Percentiles rank a stretch among this genome's conserved stretches.
Evolutionary conservation across 371 early-diverging fungal genomes (phyloP).

Genomic region (Entomophthora muscae): DNA sequence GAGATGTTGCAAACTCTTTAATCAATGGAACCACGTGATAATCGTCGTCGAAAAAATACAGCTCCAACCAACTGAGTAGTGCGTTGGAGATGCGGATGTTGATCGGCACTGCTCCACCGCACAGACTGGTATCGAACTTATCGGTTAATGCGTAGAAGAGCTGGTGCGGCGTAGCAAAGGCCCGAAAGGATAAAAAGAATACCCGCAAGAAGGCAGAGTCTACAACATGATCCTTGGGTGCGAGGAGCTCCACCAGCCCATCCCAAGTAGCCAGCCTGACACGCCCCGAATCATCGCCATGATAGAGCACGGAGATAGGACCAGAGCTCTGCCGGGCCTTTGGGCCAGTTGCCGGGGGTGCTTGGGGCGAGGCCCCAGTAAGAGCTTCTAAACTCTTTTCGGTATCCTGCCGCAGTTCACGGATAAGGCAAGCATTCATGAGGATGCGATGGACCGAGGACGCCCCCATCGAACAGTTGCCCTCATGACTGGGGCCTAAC

Average conservation of each 20-base stretch:
- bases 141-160: not conserved
- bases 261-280: constrained; percentile 1
- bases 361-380: not conserved
- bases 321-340: not conserved
- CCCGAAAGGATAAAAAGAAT: constrained; percentile 2
- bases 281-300: not conserved
- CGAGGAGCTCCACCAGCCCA: not conserved
- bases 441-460: not conserved
- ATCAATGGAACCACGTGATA: not conserved
- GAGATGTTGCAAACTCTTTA: not conserved
- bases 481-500: not conserved
- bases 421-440: not conserved
- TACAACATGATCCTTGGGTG: not conserved
- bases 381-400: not conserved
- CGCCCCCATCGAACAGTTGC: not conserved
- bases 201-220: not conserved
- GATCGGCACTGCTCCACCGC: not conserved
- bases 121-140: not conserved
- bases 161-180: constrained; percentile 1
- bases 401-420: not conserved
- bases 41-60: constrained; percentile 1
- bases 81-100: constrained; percentile 2
- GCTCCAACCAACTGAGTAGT: not conserved
- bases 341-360: not conserved
- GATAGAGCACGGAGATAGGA: not conserved